A percentile compares a stretch with the other conserved stretches of the same genome.
Evolutionary conservation across 225 moss, liverwort and hornwort genomes (phyloP).

Genomic region (Pseudoscleropodium purum): DNA sequence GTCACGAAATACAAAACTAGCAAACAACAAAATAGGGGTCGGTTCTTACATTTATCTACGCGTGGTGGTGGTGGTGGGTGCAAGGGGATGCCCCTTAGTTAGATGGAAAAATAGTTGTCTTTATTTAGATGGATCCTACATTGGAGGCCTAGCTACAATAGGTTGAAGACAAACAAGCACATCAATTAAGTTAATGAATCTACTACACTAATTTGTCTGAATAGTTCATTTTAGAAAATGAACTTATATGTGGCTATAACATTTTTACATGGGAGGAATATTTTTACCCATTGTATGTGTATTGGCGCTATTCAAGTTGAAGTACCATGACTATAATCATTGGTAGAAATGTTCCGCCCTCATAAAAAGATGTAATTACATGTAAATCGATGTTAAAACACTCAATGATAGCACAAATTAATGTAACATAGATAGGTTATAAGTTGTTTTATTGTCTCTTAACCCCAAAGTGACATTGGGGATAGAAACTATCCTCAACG

Average conservation of each 20-base stretch:
- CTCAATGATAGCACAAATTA: neutral
- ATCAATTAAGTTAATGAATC: neutral
- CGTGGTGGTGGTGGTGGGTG: accelerated
- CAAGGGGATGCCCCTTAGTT: neutral
- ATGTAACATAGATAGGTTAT: neutral
- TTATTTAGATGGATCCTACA: neutral
- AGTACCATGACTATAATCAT: too few relatives aligned
- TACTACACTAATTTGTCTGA: neutral
- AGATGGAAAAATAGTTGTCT: neutral
- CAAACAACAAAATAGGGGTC: neutral
- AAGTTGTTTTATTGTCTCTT: neutral
- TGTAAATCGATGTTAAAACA: neutral
- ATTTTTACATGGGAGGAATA: too few relatives aligned
- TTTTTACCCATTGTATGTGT: too few relatives aligned
- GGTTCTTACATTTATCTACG: neutral
- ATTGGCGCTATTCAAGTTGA: too few relatives aligned
- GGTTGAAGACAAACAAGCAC: neutral
- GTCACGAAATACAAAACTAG: neutral
- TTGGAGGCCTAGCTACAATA: neutral
- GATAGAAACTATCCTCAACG: too few relatives aligned
- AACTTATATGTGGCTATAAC: too few relatives aligned
- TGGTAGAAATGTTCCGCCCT: too few relatives aligned
- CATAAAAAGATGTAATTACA: too few relatives aligned
- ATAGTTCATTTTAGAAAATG: too few relatives aligned
- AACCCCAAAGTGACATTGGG: too few relatives aligned